phyloP scores from a whole-genome alignment of 176 grass and related monocot species.

The Zizania latifolia region DNA sequence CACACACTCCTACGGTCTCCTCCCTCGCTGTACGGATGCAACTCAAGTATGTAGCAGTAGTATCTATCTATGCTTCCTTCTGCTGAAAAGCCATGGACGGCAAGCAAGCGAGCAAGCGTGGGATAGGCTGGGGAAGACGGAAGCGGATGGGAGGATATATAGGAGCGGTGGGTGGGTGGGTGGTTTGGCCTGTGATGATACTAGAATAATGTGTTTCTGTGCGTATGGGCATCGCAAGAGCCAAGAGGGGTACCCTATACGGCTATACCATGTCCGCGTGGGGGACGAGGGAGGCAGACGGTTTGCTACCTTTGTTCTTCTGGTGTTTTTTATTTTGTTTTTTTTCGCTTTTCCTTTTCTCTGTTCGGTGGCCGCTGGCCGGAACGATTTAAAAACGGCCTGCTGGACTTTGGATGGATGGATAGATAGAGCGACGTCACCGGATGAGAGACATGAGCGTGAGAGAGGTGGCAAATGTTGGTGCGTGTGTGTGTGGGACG shows the following conservation, averaged over 20 bases:
- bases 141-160: constrained; percentile 13
- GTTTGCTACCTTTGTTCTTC: neutral
- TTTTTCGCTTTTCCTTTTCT: neutral
- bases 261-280: constrained; percentile 7
- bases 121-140: neutral
- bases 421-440: constrained; percentile 6
- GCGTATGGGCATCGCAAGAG: too few species aligned
- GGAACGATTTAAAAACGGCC: neutral
- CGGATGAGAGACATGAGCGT: neutral
- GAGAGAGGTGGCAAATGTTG: neutral
- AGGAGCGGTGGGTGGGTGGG: constrained; percentile 12
- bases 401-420: neutral
- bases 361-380: neutral
- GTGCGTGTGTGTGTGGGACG: neutral
- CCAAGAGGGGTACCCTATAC: neutral
- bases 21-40: neutral
- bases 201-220: neutral
- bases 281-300: neutral
- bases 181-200: neutral
- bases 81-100: neutral
- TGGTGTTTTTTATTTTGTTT: neutral
- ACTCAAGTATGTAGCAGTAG: neutral
- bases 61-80: neutral
- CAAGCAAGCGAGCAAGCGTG: neutral
- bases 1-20: neutral